These are phyloP conservation scores for Moricandia arvensis DNA, from an alignment of 345 rosid genomes.

Conservation along the genomic window DNA sequence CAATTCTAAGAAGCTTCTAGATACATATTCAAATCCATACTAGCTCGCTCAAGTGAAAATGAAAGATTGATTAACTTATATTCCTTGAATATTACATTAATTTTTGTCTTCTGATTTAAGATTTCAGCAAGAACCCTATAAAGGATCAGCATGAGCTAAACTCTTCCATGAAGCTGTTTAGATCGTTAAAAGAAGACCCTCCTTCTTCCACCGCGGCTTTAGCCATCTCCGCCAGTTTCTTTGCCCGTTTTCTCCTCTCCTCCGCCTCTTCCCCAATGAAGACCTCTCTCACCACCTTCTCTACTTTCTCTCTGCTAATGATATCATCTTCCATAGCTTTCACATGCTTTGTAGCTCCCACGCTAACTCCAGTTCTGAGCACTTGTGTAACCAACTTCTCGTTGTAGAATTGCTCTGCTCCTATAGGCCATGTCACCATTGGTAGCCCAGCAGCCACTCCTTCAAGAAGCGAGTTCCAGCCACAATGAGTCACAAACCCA, in stretches of 20 bases:
- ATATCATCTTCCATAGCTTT: conserved; percentile 13
- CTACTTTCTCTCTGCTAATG: conserved; percentile 35
- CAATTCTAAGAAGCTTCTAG: neutral
- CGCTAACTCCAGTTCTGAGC: conserved; percentile 39
- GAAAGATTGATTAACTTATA: neutral
- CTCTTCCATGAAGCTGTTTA: conserved; percentile 39
- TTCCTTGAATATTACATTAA: neutral
- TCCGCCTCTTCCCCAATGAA: conserved; percentile 48
- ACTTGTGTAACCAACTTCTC: conserved; percentile 45
- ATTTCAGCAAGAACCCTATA: too few relatives aligned
- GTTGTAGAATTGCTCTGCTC: conserved; percentile 49
- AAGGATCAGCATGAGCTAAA: conserved; percentile 15
- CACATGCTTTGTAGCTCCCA: conserved; percentile 39
- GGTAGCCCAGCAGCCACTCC: conserved; percentile 46
- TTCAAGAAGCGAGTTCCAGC: conserved; percentile 55
- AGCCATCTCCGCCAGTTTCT: conserved; percentile 35
- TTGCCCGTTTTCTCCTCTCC: conserved; percentile 34
- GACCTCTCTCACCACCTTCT: conserved; percentile 27
- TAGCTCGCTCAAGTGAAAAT: neutral
- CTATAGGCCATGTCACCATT: conserved; percentile 51
- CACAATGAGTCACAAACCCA: conserved; percentile 53
- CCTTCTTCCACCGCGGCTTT: conserved; percentile 42
- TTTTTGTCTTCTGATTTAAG: too few relatives aligned
- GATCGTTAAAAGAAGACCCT: conserved; percentile 48
- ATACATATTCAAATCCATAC: neutral